Conservation (phyloP, 2,329 filamentous ascomycete species). For the Penicillium sp. region DNA sequence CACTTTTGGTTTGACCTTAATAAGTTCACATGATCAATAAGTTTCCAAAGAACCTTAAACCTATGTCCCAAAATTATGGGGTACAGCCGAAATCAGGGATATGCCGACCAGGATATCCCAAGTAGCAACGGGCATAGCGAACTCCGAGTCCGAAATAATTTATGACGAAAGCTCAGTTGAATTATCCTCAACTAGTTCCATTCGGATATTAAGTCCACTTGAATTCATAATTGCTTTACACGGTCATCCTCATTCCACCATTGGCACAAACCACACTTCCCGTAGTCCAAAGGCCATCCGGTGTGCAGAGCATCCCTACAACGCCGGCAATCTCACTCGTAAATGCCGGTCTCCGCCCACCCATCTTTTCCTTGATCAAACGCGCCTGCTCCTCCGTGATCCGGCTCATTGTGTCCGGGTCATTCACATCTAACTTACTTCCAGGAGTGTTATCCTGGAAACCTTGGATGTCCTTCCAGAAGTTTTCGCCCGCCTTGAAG, state of each 20-base stretch:
- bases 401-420: slow-evolving; percentile 19
- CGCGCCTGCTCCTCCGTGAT: slow-evolving; percentile 62
- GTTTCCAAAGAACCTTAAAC: too few species aligned
- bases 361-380: slow-evolving; percentile 59
- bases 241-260: slow-evolving; percentile 67
- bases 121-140: not conserved
- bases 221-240: not conserved
- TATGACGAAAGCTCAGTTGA: too few species aligned
- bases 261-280: slow-evolving; percentile 79
- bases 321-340: slow-evolving; percentile 71
- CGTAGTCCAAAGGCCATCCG: slow-evolving; percentile 74
- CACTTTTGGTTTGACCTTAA: not conserved
- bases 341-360: slow-evolving; percentile 62
- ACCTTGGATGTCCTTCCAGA: slow-evolving; percentile 59
- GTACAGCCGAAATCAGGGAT: too few species aligned
- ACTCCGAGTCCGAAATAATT: not conserved
- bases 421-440: slow-evolving; percentile 25
- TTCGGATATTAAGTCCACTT: not conserved
- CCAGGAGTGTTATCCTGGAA: slow-evolving; percentile 66
- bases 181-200: too few species aligned
- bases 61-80: too few species aligned
- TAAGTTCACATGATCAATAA: too few species aligned
- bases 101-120: not conserved
- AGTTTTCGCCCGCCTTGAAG: slow-evolving; percentile 54
- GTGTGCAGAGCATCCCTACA: slow-evolving; percentile 71